Evolutionary conservation across 1,139 yeast genomes (phyloP).

Genomic region (Pichia terricola): DNA sequence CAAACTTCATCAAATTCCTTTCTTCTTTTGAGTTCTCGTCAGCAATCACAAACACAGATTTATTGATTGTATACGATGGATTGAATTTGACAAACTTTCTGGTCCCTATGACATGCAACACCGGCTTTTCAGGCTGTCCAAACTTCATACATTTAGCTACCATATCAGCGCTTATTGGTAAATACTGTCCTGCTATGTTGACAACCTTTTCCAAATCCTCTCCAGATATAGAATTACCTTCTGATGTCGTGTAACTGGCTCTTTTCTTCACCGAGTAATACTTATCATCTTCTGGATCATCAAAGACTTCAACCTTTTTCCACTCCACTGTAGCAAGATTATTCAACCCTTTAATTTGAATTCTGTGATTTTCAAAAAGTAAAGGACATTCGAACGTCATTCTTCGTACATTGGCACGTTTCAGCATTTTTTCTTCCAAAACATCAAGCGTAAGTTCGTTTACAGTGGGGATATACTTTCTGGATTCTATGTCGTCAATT

Average conservation of each 20-base stretch:
- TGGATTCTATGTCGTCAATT: constrained; percentile 9
- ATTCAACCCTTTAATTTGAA: constrained; percentile 66
- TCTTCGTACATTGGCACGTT: constrained; percentile 54
- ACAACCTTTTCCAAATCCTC: constrained; percentile 29
- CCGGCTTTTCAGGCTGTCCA: constrained; percentile 30
- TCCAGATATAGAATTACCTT: constrained; percentile 30
- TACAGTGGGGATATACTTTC: constrained; percentile 10
- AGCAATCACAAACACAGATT: constrained; percentile 55
- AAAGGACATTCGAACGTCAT: constrained; percentile 55
- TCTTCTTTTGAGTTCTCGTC: constrained; percentile 35
- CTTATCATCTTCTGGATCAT: constrained; percentile 29
- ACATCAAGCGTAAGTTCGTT: constrained; percentile 36
- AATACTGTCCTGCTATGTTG: constrained; percentile 36
- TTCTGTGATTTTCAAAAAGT: constrained; percentile 36
- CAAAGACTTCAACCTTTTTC: constrained; percentile 33
- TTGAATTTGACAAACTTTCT: constrained; percentile 35
- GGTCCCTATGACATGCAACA: constrained; percentile 59
- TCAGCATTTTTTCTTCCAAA: constrained; percentile 41
- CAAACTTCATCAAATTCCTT: constrained; percentile 40
- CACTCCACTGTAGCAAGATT: constrained; percentile 41
- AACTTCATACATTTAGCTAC: constrained; percentile 18
- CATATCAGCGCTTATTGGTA: constrained; percentile 27
- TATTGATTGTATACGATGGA: constrained; percentile 43
- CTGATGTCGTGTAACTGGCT: constrained; percentile 26
- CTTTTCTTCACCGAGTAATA: constrained; percentile 46